Base-by-base conservation (phyloP, 371 early-diverging fungal species). In the Rhizopus arrhizus region DNA sequence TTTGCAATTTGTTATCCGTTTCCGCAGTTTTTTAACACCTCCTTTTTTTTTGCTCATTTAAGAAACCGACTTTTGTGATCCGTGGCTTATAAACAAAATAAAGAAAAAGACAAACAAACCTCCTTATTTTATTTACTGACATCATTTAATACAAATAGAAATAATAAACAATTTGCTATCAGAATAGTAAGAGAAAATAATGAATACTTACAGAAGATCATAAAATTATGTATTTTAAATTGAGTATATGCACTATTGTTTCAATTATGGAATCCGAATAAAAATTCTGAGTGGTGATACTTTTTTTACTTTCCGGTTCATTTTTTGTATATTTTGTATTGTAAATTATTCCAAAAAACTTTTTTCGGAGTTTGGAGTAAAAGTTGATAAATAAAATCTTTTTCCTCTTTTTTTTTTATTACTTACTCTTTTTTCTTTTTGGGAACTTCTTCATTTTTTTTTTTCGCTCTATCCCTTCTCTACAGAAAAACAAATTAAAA, bases 391-490 rank as follows among this genome's bases (percentile, higher is more conserved):
- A 43, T 8, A 48, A 48, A 48, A 48, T n/a, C 8, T 48, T 48
- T 48, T 48, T 48, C 12, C 15, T 48, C 5, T 47, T 48, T 45
- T 45, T 6, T 15, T 48, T 48, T 48, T n/a, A 22, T 48, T 48
- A 22, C 48, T 29, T 29, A 22, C 29, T 48, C 48, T 43, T 15
- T 43, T 48, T 48, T 48, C 28, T 48, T 29, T 10, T 48, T 48
- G 48, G 48, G 48, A 29, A 48, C 48, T 48, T 29, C 48, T 29
- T 48, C 48, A 11, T 43, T 43, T 43, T 22, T 22, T 22, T 22
- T 22, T 28, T 48, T 48, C 48, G 48, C 48, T 48, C 48, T 15
- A 48, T 48, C 48, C 48, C 29, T 29, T 48, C 48, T 48, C 48
- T 48, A 48, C 28, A 10, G 48, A 48, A n/a, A 48, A 29, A 48